A percentile compares a stretch with the other conserved stretches of the same genome.
phyloP scores from a whole-genome alignment of 345 rosid genomes.

The Streptanthus diversifolius region DNA sequence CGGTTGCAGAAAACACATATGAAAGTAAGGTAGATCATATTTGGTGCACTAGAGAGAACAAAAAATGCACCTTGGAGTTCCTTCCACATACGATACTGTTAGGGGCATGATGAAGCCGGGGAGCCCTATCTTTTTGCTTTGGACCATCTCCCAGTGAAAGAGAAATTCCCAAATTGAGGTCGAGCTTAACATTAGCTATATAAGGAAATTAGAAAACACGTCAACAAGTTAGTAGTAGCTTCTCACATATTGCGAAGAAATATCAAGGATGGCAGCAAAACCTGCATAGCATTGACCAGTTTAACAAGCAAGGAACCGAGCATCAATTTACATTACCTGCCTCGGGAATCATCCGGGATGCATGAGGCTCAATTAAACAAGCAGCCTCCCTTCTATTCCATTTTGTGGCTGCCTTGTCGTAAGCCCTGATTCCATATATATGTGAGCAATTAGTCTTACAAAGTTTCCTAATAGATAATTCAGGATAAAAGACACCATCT shows the following conservation, averaged over 20 bases:
- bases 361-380: constrained; percentile 77
- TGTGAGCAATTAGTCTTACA: constrained; percentile 35
- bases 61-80: constrained; percentile 47
- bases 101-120: constrained; percentile 42
- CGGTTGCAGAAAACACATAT: constrained; percentile 13
- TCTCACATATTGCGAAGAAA: not conserved
- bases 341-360: constrained; percentile 53
- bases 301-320: not conserved
- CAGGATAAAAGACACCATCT: constrained; percentile 15
- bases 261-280: not conserved
- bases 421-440: constrained; percentile 55
- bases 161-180: constrained; percentile 79
- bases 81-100: constrained; percentile 34
- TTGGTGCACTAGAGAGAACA: not conserved
- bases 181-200: constrained; percentile 48
- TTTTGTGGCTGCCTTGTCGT: constrained; percentile 76
- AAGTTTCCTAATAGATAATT: constrained; percentile 32
- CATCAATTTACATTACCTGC: constrained; percentile 48
- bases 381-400: constrained; percentile 81
- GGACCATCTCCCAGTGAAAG: constrained; percentile 46
- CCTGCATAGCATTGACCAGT: constrained; percentile 3
- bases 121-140: constrained; percentile 43
- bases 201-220: not conserved
- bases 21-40: constrained; percentile 5
- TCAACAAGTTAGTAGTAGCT: not conserved